Base-by-base conservation (phyloP, 352 stramenopile genomes). In the Globisporangium paddicum region DNA sequence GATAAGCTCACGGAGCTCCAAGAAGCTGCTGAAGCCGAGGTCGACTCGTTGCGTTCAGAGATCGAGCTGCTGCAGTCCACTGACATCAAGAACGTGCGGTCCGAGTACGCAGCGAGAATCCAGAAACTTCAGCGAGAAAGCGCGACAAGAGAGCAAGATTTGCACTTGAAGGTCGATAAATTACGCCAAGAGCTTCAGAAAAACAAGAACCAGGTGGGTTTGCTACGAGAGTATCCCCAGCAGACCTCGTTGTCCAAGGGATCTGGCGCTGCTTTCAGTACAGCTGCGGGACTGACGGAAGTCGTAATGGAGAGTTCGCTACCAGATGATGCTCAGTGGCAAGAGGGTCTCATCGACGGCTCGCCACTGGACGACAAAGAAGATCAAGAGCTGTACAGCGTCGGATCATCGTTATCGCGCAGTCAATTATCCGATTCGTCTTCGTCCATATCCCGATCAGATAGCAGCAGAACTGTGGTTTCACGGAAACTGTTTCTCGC, bases 11-110 rank as follows among this genome's bases (percentile, higher is more conserved):
- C 42, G 6, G 59, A 75, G 26, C 74, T 79, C 44, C 76, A 69
- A 9, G 56, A 63, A 13, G 71, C 74, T 0, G 52, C 77, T 0
- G 62, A 82, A 46, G 75, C 73, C 2, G 75, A 87, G 45, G 64
- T 77, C 13, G 80, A 93, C 34, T 62, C 80, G 1, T 65, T 93
- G 32, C 68, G 60, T 32, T 82, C 76, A 9, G 79, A 93, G 62
- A 75, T 90, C n/a, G 69, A 75, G 10, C 57, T 89, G 11, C 41
- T 93, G 42, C 80, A 90, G 63, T 78, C 77, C 6, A 77, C 79
- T 4, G 80, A 93, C 45, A 64, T 87, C 11, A 73, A 72, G 18
- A 67, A 68, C 28, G 68, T 90, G 48, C 72, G 73, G 14, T 44
- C 44, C 21, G 60, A 79, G 19, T 90, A 86, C 34, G 55, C 63